Evolutionary conservation across 2,329 filamentous ascomycete genomes (phyloP), one percentile per base, ranked within the genome.

Genomic region (Aspergillus candidus): DNA sequence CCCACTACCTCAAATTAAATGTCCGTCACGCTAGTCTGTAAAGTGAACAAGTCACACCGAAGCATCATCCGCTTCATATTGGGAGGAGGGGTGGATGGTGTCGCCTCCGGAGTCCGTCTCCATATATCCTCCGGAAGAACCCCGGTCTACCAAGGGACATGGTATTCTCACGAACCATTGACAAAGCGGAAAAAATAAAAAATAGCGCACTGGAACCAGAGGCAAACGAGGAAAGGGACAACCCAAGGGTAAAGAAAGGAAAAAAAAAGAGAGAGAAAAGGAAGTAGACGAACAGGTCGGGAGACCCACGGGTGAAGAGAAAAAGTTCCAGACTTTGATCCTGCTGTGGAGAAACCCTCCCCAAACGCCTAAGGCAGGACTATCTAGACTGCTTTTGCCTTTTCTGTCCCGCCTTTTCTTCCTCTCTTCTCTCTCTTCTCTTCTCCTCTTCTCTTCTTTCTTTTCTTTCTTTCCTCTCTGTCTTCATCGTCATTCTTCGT

Each of bases 371-470:
- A 30, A 31, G 18, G 35, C 14, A 38, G 35, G 29, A 30, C 18
- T n/a, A 36, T 41, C 32, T 11, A 13, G 4, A 18, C 22, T 29
- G 27, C 31, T 38, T 29, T 38, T 41, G 11, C 27, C 34, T 41
- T 32, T 32, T 30, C 22, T 41, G 32, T 47, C 29, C 31, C 13
- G 29, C n/a, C 32, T 38, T 36, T n/a, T 33, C 18, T 32, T 35
- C 34, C 32, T 42, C 41, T 38, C 38, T 37, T 15, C 34, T 42
- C 40, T 32, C 32, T 42, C 41, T 38, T 40, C 35, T 15, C 34
- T 42, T 38, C 32, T 39, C 38, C 46, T 34, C 34, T 46, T 39
- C 41, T 42, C 37, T 46, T 31, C 36, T 45, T 37, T 49, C 51
- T 43, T 38, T 43, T 50, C 38, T 36, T 34, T 38, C 35, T 11